phyloP scores from a whole-genome alignment of 208 protist species.

The Trypanosoma lewisi region DNA sequence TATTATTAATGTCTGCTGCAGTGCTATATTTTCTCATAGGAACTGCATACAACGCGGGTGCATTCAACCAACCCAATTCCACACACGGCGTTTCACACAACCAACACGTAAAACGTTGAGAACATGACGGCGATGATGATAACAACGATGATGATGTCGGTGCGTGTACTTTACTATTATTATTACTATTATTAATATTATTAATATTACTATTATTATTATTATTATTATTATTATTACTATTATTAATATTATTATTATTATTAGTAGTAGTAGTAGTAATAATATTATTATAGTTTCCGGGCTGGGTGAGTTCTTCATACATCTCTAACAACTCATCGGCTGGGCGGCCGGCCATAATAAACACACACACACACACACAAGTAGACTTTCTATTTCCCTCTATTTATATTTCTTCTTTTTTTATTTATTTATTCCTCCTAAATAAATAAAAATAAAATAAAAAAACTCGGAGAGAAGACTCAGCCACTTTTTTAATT shows the following conservation, averaged over 20 bases:
- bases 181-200: background rate
- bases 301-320: background rate
- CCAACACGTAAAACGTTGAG: conserved; percentile 37
- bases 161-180: background rate
- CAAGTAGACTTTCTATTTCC: background rate
- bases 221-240: no score
- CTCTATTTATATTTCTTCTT: conserved; percentile 8
- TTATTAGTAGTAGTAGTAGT: no score
- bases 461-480: conserved; percentile 17
- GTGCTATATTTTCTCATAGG: no score
- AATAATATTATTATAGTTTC: background rate
- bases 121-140: background rate
- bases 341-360: background rate
- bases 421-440: conserved; percentile 4
- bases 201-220: no score
- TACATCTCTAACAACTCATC: conserved; percentile 14
- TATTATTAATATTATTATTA: no score
- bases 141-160: background rate
- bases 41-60: conserved; percentile 10
- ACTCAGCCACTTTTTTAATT: no score
- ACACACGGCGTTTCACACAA: conserved; percentile 38
- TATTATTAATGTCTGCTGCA: background rate
- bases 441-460: conserved; percentile 14
- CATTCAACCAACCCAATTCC: conserved; percentile 25
- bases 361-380: background rate